Evolutionary conservation across 768 basidiomycete species (phyloP).

Genomic region (Leucocoprinus sp.): DNA sequence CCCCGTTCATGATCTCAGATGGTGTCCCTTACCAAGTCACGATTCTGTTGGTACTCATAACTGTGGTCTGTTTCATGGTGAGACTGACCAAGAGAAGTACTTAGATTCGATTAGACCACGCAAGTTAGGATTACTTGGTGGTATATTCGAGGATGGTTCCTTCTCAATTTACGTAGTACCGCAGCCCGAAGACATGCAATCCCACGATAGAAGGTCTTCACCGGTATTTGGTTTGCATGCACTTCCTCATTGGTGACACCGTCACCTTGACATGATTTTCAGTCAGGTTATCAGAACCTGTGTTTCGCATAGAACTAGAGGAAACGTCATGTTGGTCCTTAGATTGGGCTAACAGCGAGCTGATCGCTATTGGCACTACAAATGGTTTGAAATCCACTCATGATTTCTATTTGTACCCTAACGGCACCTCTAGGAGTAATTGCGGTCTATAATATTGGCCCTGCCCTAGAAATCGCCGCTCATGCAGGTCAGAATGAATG

Average conservation of each 20-base stretch:
- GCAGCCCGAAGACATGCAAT: constrained; percentile 50
- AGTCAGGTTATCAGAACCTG: constrained; percentile 58
- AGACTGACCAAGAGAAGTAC: constrained; percentile 2
- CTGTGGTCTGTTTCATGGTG: not conserved
- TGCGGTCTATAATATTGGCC: constrained; percentile 47
- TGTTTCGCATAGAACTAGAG: constrained; percentile 65
- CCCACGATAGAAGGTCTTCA: constrained; percentile 19
- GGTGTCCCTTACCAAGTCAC: constrained; percentile 87
- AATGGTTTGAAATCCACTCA: constrained; percentile 50
- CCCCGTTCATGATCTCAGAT: constrained; percentile 73
- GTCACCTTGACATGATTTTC: not conserved
- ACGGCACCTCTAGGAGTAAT: constrained; percentile 34
- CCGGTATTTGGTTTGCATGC: constrained; percentile 44
- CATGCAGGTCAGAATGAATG: constrained; percentile 22
- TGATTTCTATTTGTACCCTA: constrained; percentile 1
- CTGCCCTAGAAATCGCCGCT: constrained; percentile 27
- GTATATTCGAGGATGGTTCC: constrained; percentile 83
- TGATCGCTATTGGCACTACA: constrained; percentile 75
- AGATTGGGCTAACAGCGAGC: constrained; percentile 86
- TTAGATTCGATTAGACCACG: constrained; percentile 19
- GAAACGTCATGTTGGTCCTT: constrained; percentile 72
- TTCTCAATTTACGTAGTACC: constrained; percentile 75
- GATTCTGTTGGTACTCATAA: constrained; percentile 34
- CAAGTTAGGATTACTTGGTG: constrained; percentile 80
- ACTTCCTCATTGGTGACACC: not conserved